Evolutionary conservation across 163 green algal species (phyloP).

Genomic region (Volvox carteri): DNA sequence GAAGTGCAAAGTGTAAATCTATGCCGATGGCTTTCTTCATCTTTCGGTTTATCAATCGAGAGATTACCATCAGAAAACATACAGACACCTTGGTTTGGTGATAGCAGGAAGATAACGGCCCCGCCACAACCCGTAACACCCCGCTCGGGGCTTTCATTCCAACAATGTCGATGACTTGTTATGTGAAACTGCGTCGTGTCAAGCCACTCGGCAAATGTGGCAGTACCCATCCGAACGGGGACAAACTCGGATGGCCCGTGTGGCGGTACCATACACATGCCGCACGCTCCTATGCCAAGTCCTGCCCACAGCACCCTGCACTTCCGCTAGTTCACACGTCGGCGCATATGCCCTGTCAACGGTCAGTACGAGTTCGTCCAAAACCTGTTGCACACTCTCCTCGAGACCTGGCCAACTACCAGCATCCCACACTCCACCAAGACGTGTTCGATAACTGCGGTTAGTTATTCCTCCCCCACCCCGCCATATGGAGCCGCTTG

Average conservation of each 20-base stretch:
- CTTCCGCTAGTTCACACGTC: neutral
- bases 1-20: too few relatives aligned
- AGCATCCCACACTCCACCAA: neutral
- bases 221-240: neutral
- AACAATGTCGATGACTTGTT: too few relatives aligned
- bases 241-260: neutral
- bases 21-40: too few relatives aligned
- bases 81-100: too few relatives aligned
- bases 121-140: too few relatives aligned
- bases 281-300: slow-evolving; percentile 12
- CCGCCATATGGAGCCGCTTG: slow-evolving; percentile 15
- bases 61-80: too few relatives aligned
- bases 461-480: neutral
- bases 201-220: neutral
- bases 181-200: neutral
- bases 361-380: neutral
- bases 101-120: too few relatives aligned
- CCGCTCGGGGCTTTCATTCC: too few relatives aligned
- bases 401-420: neutral
- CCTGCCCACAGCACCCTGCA: neutral
- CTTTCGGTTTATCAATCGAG: too few relatives aligned
- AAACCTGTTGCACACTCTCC: neutral
- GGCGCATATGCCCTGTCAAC: neutral
- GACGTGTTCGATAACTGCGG: neutral
- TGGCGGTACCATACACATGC: neutral